phyloP scores from a whole-genome alignment of 2,329 filamentous ascomycete genomes.

The Epichloe glyceriae region DNA sequence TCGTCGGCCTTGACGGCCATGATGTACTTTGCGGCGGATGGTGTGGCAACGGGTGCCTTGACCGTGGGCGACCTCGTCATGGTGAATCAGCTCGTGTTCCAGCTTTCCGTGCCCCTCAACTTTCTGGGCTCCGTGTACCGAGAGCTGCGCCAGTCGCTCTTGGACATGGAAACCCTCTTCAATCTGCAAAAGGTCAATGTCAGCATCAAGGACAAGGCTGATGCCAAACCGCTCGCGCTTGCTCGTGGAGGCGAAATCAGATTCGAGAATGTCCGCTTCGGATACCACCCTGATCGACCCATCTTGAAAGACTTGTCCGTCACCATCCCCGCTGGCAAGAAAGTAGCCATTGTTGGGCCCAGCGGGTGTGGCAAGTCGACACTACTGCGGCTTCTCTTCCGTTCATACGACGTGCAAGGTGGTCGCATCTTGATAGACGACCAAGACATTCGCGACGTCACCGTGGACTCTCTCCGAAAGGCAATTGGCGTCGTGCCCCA shows the following conservation, averaged over 20 bases:
- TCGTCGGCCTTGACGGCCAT: slow-evolving; percentile 85
- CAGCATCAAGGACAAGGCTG: slow-evolving; percentile 61
- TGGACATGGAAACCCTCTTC: slow-evolving; percentile 98
- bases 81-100: slow-evolving; percentile 98
- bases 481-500: slow-evolving; percentile 93
- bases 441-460: slow-evolving; percentile 78
- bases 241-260: slow-evolving; percentile 73
- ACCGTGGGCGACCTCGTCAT: slow-evolving; percentile 95
- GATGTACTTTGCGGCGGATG: slow-evolving; percentile 94
- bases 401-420: slow-evolving; percentile 79
- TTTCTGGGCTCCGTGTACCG: slow-evolving; percentile 97
- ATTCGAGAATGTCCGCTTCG: slow-evolving; percentile 92
- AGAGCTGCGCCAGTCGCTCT: slow-evolving; percentile 81
- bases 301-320: slow-evolving; percentile 77
- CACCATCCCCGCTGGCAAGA: slow-evolving; percentile 89
- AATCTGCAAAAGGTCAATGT: slow-evolving; percentile 95
- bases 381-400: slow-evolving; percentile 77
- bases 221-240: slow-evolving; percentile 61
- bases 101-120: slow-evolving; percentile 91
- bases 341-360: slow-evolving; percentile 88
- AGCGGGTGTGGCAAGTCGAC: slow-evolving; percentile 96
- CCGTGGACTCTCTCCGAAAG: slow-evolving; percentile 66
- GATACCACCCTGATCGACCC: slow-evolving; percentile 74
- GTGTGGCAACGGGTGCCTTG: slow-evolving; percentile 66
- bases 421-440: slow-evolving; percentile 85